Evolutionary conservation across 2,329 filamentous ascomycete species (phyloP), one percentile per base, ranked within the genome.

Genomic region (Colletotrichum siamense): DNA sequence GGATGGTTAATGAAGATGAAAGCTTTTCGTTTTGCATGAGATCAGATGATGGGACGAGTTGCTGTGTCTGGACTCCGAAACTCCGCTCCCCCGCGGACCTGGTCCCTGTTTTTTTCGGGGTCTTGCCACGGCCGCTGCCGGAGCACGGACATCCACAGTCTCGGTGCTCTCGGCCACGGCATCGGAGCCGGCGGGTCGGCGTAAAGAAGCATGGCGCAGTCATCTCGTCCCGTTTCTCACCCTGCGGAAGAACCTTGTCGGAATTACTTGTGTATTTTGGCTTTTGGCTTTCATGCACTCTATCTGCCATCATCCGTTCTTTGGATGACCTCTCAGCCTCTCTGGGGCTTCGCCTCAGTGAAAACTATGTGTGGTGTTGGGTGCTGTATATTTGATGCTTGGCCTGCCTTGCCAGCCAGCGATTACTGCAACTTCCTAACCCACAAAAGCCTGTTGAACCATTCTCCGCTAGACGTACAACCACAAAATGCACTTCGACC

Each of bases 401-500:
- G 18, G 63, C 39, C 30, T 26, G 18, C 49, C 24, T 32, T 15
- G 16, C 26, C 63, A 66, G 26, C 18, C 39, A 28, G 39, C 63
- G 34, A 28, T 22, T 22, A 24, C 22, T 28, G 34, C 30, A 66
- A 66, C 8, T 15, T 65, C 8, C 44, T 22, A 52, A 52, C 44
- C n/a, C n/a, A 52, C n/a, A 52, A 52, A 52, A 52, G 10, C 4
- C 44, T 52, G 44, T 3, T 22, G n/a, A 22, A 52, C 44, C 44
- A 52, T 52, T 22, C 13, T 8, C 44, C 10, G n/a, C 44, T 24
- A 15, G 55, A 28, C 26, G 18, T 15, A 59, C 55, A 15, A 59
- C 61, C 30, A 32, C 61, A 39, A 28, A 64, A 64, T 86, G 85
- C 85, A 84, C 6, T 86, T 86, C 77, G 84, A 86, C 77, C 86